These are phyloP conservation scores for Cyclospora cayetanensis DNA, from an alignment of 169 alveolate genomes.

Conservation along the genomic window DNA sequence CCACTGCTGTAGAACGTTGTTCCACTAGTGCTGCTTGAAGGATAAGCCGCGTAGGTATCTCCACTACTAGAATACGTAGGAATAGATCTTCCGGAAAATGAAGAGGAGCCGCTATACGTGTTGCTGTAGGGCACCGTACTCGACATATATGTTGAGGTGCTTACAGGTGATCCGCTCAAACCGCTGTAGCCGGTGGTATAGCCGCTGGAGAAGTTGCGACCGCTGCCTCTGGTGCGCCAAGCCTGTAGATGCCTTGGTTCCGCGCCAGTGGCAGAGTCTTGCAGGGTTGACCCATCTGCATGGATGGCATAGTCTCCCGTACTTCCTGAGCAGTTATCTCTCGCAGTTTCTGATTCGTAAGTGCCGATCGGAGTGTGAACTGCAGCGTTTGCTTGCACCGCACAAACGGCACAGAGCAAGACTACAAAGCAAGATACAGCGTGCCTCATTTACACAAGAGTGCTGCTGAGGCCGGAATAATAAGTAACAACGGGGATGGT, in stretches of 20 bases:
- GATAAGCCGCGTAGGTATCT: neutral
- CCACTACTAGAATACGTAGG: slow-evolving; percentile 27
- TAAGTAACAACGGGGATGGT: too few relatives aligned
- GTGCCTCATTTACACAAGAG: neutral
- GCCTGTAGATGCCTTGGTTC: slow-evolving; percentile 37
- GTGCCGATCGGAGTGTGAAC: neutral
- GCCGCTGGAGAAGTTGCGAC: slow-evolving; percentile 7
- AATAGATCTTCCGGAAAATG: slow-evolving; percentile 8
- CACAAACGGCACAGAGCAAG: neutral
- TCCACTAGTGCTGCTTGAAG: slow-evolving; percentile 34
- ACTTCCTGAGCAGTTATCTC: neutral
- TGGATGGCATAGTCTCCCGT: too few relatives aligned
- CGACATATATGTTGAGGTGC: slow-evolving; percentile 14
- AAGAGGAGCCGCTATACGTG: neutral
- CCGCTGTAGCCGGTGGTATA: slow-evolving; percentile 39
- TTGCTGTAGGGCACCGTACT: neutral
- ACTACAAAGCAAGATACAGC: neutral
- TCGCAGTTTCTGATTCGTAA: neutral
- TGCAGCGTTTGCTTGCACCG: neutral
- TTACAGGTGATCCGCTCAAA: neutral
- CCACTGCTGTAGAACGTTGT: slow-evolving; percentile 54
- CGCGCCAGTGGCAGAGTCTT: neutral
- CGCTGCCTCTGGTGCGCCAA: slow-evolving; percentile 40
- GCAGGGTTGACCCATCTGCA: neutral
- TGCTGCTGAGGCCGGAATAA: neutral